Percentiles rank a stretch among this genome's conserved stretches.
These are phyloP conservation scores for Simmondsia chinensis DNA, from an alignment of 148 eudicot genomes.

Conservation along the genomic window DNA sequence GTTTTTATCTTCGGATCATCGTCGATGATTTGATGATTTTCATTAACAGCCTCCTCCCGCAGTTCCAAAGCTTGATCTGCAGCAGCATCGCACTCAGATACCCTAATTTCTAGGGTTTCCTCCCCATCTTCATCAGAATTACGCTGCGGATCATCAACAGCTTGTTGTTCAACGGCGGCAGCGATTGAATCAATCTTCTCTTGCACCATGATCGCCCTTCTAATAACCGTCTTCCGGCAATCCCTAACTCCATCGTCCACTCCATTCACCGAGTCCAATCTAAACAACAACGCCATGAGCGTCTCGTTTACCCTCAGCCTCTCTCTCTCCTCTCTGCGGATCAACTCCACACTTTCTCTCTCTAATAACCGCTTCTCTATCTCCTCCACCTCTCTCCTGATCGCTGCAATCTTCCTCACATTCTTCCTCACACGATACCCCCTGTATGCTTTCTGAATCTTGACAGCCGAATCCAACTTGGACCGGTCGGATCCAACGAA, in stretches of 20 bases:
- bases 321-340: slow-evolving; percentile 32
- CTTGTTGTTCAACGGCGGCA: not conserved
- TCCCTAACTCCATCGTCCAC: slow-evolving; percentile 42
- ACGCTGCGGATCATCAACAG: not conserved
- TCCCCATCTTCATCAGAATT: not conserved
- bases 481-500: slow-evolving; percentile 13
- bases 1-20: too few relatives aligned
- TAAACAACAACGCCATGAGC: slow-evolving; percentile 51
- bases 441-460: slow-evolving; percentile 62
- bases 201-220: slow-evolving; percentile 48
- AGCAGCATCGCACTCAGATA: too few relatives aligned
- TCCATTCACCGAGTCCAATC: slow-evolving; percentile 53
- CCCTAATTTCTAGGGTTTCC: slow-evolving; percentile 5
- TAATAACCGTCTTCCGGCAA: slow-evolving; percentile 43
- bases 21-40: too few relatives aligned
- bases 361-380: slow-evolving; percentile 28
- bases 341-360: slow-evolving; percentile 20
- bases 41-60: not conserved
- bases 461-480: slow-evolving; percentile 12
- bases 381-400: slow-evolving; percentile 27
- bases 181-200: slow-evolving; percentile 45
- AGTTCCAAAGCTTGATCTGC: too few relatives aligned
- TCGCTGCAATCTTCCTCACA: slow-evolving; percentile 30
- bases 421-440: slow-evolving; percentile 49
- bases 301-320: slow-evolving; percentile 44